phyloP scores from a whole-genome alignment of 768 basidiomycete species.

The Dictyophora rubrovolvata region DNA sequence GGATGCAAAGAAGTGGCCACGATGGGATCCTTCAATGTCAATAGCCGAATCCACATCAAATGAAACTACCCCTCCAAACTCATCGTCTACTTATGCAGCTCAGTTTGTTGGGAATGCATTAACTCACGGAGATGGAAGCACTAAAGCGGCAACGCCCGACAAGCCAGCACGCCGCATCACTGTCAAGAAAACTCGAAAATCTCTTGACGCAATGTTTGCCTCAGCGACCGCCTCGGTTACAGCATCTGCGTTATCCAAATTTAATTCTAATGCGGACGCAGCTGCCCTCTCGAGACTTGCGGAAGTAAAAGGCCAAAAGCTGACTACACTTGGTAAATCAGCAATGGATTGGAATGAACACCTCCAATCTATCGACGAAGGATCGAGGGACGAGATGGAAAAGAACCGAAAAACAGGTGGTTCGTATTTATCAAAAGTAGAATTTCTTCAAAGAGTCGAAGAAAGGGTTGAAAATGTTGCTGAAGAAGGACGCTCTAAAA shows the following conservation, averaged over 20 bases:
- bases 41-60: constrained; percentile 1
- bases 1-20: constrained; percentile 70
- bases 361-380: constrained; percentile 30
- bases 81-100: constrained; percentile 3
- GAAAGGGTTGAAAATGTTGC: constrained; percentile 57
- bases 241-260: not conserved
- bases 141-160: not conserved
- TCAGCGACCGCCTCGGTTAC: not conserved
- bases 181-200: constrained; percentile 55
- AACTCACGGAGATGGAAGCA: not conserved
- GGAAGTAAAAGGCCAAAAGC: constrained; percentile 53
- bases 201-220: constrained; percentile 25
- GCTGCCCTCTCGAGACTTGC: constrained; percentile 38
- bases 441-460: constrained; percentile 69
- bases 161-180: constrained; percentile 37
- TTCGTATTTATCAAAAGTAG: constrained; percentile 78
- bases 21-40: constrained; percentile 25
- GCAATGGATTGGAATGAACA: constrained; percentile 80
- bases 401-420: constrained; percentile 55
- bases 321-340: constrained; percentile 78
- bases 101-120: not conserved
- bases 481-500: constrained; percentile 50
- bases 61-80: not conserved
- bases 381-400: constrained; percentile 45
- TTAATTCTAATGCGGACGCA: not conserved